Conservation (phyloP, 768 basidiomycete genomes). For the Boletus bicolor region DNA sequence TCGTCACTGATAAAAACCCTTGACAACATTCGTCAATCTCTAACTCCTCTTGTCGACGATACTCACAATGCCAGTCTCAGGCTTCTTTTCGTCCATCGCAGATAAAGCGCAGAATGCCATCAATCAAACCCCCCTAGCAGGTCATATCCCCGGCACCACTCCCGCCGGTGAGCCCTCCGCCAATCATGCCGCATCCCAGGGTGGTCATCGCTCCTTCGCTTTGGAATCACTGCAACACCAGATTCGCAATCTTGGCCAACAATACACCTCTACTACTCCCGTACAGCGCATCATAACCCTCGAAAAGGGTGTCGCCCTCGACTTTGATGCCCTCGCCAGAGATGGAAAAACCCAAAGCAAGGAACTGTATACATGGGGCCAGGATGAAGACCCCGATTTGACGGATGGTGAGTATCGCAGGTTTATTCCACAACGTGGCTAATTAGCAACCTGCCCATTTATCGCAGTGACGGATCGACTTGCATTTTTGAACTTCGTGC, state of each 20-base stretch:
- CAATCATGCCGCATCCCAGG: conserved; percentile 39
- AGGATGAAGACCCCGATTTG: conserved; percentile 64
- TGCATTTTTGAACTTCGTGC: conserved; percentile 76
- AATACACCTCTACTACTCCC: conserved; percentile 66
- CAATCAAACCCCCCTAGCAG: conserved; percentile 56
- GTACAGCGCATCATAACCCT: conserved; percentile 77
- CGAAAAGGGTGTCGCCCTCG: conserved; percentile 74
- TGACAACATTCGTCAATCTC: conserved; percentile 6
- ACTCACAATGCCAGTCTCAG: conserved; percentile 52
- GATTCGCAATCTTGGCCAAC: conserved; percentile 68
- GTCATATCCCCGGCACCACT: conserved; percentile 48
- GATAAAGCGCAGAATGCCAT: conserved; percentile 77
- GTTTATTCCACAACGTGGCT: background rate
- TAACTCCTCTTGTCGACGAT: conserved; percentile 1
- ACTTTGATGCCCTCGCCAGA: conserved; percentile 63
- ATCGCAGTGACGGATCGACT: conserved; percentile 70
- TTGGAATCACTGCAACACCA: conserved; percentile 68
- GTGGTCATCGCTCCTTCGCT: conserved; percentile 49
- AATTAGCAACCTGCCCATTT: background rate
- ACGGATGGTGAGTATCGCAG: conserved; percentile 57
- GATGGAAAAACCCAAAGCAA: conserved; percentile 75
- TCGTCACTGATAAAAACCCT: conserved; percentile 18
- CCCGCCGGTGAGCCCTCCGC: conserved; percentile 39
- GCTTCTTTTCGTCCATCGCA: conserved; percentile 63
- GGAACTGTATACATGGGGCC: conserved; percentile 84